These are phyloP conservation scores for Berberis vulgaris DNA, from an alignment of 164 flowering plant genomes.

Conservation along the genomic window DNA sequence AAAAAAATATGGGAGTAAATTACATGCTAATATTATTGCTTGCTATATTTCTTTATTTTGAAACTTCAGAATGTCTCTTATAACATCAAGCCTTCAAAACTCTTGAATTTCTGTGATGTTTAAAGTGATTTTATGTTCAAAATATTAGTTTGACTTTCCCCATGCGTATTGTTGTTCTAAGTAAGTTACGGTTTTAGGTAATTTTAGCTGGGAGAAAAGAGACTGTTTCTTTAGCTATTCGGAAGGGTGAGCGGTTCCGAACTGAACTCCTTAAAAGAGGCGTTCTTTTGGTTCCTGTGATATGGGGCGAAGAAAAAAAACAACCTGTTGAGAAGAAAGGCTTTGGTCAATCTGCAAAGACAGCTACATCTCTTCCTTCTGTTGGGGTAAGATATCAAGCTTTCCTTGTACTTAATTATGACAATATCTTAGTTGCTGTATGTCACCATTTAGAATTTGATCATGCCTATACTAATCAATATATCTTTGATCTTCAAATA, in stretches of 20 bases:
- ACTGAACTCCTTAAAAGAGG: constrained; percentile 88
- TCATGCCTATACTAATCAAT: not conserved
- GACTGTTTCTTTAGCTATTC: constrained; percentile 58
- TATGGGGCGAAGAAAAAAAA: constrained; percentile 55
- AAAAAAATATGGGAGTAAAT: too few species aligned
- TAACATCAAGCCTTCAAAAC: too few species aligned
- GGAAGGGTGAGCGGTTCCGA: constrained; percentile 77
- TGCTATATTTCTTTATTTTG: too few species aligned
- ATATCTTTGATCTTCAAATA: not conserved
- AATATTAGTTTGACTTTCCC: not conserved
- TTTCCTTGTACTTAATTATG: not conserved
- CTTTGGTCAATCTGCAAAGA: constrained; percentile 60
- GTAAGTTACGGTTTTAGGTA: constrained; percentile 38
- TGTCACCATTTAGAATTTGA: not conserved
- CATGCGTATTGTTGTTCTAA: not conserved
- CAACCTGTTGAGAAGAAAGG: constrained; percentile 67
- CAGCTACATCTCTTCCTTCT: constrained; percentile 78
- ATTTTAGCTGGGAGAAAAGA: constrained; percentile 89
- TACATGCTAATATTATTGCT: too few species aligned
- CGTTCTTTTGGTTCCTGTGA: constrained; percentile 83
- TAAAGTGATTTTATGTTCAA: too few species aligned
- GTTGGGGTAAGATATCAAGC: constrained; percentile 58
- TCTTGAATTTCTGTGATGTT: too few species aligned
- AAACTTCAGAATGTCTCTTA: too few species aligned
- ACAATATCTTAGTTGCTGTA: not conserved